These are phyloP conservation scores for Entamoeba invadens DNA, from an alignment of 208 protist genomes.

Conservation along the genomic window DNA sequence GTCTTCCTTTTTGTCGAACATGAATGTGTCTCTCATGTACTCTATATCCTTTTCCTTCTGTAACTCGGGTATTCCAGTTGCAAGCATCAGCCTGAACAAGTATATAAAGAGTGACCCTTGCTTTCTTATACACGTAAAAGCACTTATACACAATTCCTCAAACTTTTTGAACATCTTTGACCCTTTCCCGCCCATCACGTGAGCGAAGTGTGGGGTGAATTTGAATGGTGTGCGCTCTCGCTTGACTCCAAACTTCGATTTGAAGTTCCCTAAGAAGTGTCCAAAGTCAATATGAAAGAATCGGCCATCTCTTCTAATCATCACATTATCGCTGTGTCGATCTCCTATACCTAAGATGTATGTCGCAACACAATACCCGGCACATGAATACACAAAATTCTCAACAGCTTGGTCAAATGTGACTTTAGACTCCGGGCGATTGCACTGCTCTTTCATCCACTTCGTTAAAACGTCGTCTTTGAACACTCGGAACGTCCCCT, in stretches of 20 bases:
- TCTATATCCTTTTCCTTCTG: not conserved
- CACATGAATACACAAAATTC: slow-evolving; percentile 68
- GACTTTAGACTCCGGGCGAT: not conserved
- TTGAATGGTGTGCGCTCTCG: slow-evolving; percentile 69
- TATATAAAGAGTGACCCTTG: not conserved
- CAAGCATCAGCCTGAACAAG: not conserved
- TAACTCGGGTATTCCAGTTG: not conserved
- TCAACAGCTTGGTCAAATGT: not conserved
- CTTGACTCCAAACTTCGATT: slow-evolving; percentile 72
- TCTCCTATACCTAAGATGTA: slow-evolving; percentile 65
- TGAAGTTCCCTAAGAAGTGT: slow-evolving; percentile 80
- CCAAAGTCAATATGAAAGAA: slow-evolving; percentile 80
- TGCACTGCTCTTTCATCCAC: not conserved
- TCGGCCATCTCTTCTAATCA: slow-evolving; percentile 46
- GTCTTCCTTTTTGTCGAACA: not conserved
- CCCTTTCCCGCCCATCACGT: slow-evolving; percentile 51
- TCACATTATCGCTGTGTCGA: slow-evolving; percentile 51
- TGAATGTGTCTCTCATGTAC: not conserved
- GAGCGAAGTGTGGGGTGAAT: slow-evolving; percentile 58
- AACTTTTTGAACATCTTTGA: not conserved
- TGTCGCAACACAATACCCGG: slow-evolving; percentile 76
- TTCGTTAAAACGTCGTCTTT: not conserved
- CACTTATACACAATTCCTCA: not conserved
- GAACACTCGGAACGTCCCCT: not conserved
- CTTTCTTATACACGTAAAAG: not conserved